Evolutionary conservation across 148 eudicot genomes (phyloP), one percentile per base, ranked within the genome.

Genomic region (Oxyria digyna): DNA sequence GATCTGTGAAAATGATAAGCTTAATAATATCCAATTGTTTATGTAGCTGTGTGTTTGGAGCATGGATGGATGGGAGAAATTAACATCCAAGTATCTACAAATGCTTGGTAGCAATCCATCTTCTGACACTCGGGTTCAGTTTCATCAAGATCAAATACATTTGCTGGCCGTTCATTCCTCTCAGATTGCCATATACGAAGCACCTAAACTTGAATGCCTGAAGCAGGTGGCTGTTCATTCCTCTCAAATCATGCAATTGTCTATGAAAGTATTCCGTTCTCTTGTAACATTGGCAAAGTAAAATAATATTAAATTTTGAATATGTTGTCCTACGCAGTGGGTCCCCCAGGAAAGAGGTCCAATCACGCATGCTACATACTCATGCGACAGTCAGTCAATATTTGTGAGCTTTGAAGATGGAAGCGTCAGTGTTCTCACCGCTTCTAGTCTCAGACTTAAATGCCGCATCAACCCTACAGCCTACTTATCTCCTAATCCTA

Each of bases 31-130:
- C 65, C 38, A 29, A 59, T 59, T 59, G 18, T 31, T 29, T 59
- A 26, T 78, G 68, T 75, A 78, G 81, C 68, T 64, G 43, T 69
- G 73, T 76, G 76, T 69, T 63, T 81, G 84, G 84, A 76, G 81
- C 73, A 76, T 74, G 48, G 84, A 81, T 54, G 77, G 75, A 43
- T 81, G 84, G 79, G 81, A 75, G 37, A 78, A 73, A 37, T 69
- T 70, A 48, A 76, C 77, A 42, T 70, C 63, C 46, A 81, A 50
- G 68, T 52, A 18, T 42, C 68, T 81, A 75, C 77, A 73, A 42
- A 71, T 78, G 74, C 79, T 77, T 48, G 64, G 57, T 68, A 79
- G 62, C 74, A 75, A 41, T 64, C 71, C 24, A 32, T 70, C 26
- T 14, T 26, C 54, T 26, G 71, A 43, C 55, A 43, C 69, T 10